Conservation (phyloP, 306 rosid species). For the Trichosanthes cucumerina region DNA sequence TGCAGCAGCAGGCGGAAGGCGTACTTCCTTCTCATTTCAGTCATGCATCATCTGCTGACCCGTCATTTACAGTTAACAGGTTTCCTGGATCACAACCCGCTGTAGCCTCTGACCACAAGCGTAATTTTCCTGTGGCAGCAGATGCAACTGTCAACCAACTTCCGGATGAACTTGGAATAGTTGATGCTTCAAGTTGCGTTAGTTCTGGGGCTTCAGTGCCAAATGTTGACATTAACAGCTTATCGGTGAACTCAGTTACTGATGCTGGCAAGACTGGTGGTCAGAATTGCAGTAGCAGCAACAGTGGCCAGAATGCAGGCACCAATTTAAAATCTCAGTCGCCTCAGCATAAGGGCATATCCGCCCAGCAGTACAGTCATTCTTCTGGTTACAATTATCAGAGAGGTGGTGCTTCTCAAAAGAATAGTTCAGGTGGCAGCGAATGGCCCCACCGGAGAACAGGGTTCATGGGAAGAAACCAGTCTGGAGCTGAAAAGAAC, state of each 20-base stretch:
- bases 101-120: constrained; percentile 43
- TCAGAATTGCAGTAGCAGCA: constrained; percentile 32
- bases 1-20: constrained; percentile 51
- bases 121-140: constrained; percentile 39
- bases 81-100: constrained; percentile 43
- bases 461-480: constrained; percentile 76
- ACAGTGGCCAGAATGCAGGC: constrained; percentile 35
- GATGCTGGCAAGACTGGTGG: constrained; percentile 38
- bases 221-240: constrained; percentile 23
- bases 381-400: constrained; percentile 55
- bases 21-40: constrained; percentile 41
- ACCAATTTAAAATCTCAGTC: constrained; percentile 33
- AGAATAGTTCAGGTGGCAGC: constrained; percentile 50
- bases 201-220: constrained; percentile 32
- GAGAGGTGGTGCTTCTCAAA: constrained; percentile 57
- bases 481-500: constrained; percentile 56
- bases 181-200: constrained; percentile 37
- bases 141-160: constrained; percentile 51
- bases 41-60: constrained; percentile 52
- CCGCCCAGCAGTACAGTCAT: constrained; percentile 54
- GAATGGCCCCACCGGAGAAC: constrained; percentile 76
- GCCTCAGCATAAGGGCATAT: constrained; percentile 30
- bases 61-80: constrained; percentile 37
- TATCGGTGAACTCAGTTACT: constrained; percentile 21
- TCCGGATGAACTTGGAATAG: constrained; percentile 72